Base-by-base conservation (phyloP, 495 filamentous ascomycete species). In the Friedmanniomyces simplex region DNA sequence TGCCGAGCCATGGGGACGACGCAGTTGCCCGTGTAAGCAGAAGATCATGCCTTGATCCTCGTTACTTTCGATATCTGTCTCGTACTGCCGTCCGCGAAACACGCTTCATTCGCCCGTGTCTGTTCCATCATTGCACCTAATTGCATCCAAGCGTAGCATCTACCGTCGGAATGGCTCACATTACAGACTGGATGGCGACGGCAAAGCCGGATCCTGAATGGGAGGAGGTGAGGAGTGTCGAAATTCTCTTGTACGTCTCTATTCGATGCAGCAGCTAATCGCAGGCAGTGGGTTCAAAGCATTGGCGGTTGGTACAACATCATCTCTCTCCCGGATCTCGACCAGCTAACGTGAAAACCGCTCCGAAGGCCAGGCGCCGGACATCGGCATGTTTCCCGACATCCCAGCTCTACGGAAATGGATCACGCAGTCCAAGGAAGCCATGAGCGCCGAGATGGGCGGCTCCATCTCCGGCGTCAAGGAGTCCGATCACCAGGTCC, bases 401-500 rank as follows among this genome's bases (percentile, higher is more conserved):
- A 60, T 66, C 13, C 24, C 46, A 16, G 1, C 14, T 16, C 54
- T 63, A 16, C 60, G 60, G 6, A 26, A 51, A 41, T 60, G 50
- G 54, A 55, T 64, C 26, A 50, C 48, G 18, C 30, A 56, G 7
- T 32, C 50, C 1, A 65, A 62, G 42, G 51, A 26, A 8, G 50
- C 42, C 16, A 55, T 56, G 39, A 57, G 39, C 16, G 60, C 60
- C 21, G 24, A 34, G 24, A 60, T 57, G 43, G 57, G 57, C 22
- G 52, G 24, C 10, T 48, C 37, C 18, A 55, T 59, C 21, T 11
- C 57, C 3, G 59, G 62, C 52, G 55, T 67, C 20, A 55, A 50
- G 12, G 59, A 67, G 48, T 46, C 37, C 10, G 65, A 67, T 24
- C 52, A 66, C 39, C 59, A 58, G 36, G 55, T 67, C 13, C 7